These are phyloP conservation scores for Fusarium circinatum DNA, from an alignment of 2,329 filamentous ascomycete species.

Conservation along the genomic window DNA sequence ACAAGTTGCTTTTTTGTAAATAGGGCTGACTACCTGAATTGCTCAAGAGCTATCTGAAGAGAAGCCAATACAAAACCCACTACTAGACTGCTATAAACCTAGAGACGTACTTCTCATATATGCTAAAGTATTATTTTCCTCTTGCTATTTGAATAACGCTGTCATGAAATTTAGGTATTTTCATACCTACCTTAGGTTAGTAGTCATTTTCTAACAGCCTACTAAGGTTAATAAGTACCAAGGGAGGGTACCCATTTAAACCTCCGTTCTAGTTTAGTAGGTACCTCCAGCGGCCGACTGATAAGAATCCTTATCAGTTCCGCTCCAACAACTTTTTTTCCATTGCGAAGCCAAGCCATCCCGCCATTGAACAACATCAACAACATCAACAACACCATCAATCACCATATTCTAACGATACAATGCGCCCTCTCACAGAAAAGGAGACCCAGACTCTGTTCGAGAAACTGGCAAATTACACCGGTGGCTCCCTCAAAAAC, in stretches of 20 bases:
- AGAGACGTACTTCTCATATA: neutral
- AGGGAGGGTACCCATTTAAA: neutral
- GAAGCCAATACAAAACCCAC: neutral
- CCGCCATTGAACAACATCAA: constrained; percentile 18
- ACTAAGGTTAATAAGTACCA: neutral
- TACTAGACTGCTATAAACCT: neutral
- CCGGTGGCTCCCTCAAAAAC: constrained; percentile 84
- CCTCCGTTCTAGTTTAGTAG: neutral
- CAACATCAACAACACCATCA: neutral
- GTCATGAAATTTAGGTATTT: neutral
- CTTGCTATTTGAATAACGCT: neutral
- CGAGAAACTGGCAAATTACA: constrained; percentile 93
- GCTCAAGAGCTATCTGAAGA: neutral
- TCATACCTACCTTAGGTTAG: neutral
- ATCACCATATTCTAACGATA: constrained; percentile 42
- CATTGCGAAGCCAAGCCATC: constrained; percentile 5
- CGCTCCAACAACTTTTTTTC: constrained; percentile 38
- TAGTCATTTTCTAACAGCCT: neutral
- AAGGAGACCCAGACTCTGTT: constrained; percentile 84
- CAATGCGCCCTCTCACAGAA: constrained; percentile 85
- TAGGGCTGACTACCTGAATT: neutral
- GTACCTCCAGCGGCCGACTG: neutral
- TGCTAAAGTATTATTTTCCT: neutral
- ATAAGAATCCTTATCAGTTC: constrained; percentile 40
- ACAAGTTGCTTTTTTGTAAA: neutral